Evolutionary conservation across 1,284 basidiomycete genomes (phyloP), one percentile per base, ranked within the genome.

Genomic region (Cutaneotrichosporon sp.): DNA sequence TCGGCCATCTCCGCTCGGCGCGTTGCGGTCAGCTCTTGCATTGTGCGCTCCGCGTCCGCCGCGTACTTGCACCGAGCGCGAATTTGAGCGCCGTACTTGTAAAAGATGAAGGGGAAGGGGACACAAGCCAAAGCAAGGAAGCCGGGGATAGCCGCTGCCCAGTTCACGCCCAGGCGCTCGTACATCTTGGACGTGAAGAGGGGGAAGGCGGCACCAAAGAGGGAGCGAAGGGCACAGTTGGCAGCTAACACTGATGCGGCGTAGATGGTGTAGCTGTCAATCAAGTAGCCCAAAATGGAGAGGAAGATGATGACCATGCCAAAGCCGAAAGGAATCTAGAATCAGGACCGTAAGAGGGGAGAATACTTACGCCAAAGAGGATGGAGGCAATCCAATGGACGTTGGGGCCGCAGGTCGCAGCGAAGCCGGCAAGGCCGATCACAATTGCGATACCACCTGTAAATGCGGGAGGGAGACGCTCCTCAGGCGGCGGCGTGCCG

Each of bases 181-280:
- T 82, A 85, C 78, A 86, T 79, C 31, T 77, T 61, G 0, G 80
- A 77, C 31, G 79, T 63, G 64, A 84, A 79, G 12, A 84, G 70
- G 5, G 82, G 83, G 65, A 84, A 83, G 0, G 57, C 59, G 12
- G 55, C 81, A 12, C 83, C 85, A 51, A 83, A 79, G 2, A 79
- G 72, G 2, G 81, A 84, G 37, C 85, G 81, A 22, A 85, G 65
- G 32, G 87, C 79, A 22, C 85, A 81, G 19, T 83, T 84, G 34
- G 84, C 81, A 0, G 85, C 84, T 25, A 84, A 77, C 9, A 83
- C 83, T 52, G 81, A 82, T 0, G 84, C 83, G 8, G 56, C 43
- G 60, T 66, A 58, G 54, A 53, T 51, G 7, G 64, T 75, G 67
- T 84, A 85, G 2, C 79, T 72, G 60, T 84, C 83, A 78, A 85